A percentile compares a stretch with the other conserved stretches of the same genome.
Conservation (phyloP, 108 stramenopile species). For the Thalassiosira profunda region DNA sequence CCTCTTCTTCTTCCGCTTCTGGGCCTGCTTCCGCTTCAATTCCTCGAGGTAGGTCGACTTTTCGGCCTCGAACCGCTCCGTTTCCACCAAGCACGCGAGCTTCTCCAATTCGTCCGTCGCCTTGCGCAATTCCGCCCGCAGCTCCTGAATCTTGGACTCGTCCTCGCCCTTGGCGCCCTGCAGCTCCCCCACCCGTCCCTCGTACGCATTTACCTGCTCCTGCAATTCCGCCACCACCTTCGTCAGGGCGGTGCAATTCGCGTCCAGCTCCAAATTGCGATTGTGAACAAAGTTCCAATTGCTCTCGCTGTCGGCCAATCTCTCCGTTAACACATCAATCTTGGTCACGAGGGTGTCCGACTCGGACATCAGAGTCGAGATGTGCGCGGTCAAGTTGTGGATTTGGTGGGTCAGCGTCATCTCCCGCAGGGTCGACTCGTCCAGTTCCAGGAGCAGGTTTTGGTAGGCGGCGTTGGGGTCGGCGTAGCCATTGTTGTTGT, state of each 20-base stretch:
- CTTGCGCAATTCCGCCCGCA: conserved; percentile 32
- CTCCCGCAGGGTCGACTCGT: conserved; percentile 48
- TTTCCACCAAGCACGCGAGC: conserved; percentile 48
- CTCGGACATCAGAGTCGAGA: conserved; percentile 16
- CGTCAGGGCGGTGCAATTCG: conserved; percentile 71
- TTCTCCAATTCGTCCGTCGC: conserved; percentile 54
- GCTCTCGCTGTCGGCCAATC: conserved; percentile 69
- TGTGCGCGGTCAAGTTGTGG: conserved; percentile 31
- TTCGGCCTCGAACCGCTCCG: conserved; percentile 53
- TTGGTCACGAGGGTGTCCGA: conserved; percentile 6
- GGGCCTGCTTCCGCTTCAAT: conserved; percentile 25
- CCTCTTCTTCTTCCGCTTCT: conserved; percentile 33
- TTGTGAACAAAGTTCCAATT: conserved; percentile 62
- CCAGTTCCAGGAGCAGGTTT: conserved; percentile 33
- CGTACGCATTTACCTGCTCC: conserved; percentile 50
- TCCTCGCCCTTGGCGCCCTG: conserved; percentile 17
- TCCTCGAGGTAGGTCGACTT: conserved; percentile 46
- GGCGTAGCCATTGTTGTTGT: conserved; percentile 13
- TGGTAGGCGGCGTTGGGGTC: conserved; percentile 31
- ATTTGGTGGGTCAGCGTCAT: conserved; percentile 42
- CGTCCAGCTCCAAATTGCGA: conserved; percentile 56
- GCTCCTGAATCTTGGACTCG: conserved; percentile 8
- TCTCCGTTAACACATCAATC: conserved; percentile 78
- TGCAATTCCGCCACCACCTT: conserved; percentile 40
- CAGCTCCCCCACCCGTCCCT: conserved; percentile 29